Evolutionary conservation across 2,329 filamentous ascomycete genomes (phyloP), one percentile per base, ranked within the genome.

Genomic region (Aureobasidium lini): DNA sequence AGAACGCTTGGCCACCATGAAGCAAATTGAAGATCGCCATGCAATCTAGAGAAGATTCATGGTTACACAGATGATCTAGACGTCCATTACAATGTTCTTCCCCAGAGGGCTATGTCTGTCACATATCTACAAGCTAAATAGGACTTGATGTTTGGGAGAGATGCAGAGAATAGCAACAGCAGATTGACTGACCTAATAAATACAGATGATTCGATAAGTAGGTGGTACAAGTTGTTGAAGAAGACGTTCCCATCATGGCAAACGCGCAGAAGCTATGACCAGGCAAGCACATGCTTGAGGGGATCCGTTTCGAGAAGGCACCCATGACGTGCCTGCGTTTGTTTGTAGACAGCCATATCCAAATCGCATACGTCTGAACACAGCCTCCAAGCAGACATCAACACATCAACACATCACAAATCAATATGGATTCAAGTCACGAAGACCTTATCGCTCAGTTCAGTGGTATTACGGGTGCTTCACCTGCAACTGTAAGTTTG

Each of bases 391-490:
- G 23, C 23, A 23, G 23, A 23, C 23, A 23, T 23, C 23, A 23
- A 23, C 52, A n/a, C 16, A 46, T 10, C 9, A 6, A 44, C 52
- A 10, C 13, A 44, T 23, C 42, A 42, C 11, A n/a, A 36, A 10
- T 31, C 37, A 60, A 56, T 42, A 72, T 72, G 68, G 68, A 69
- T 54, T 53, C 62, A 32, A 63, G 67, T 29, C 66, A 70, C 47
- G 57, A 69, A 54, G 67, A 70, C 23, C 66, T 68, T 60, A 63
- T 74, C 46, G 67, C 69, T 11, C 66, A 73, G 50, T 73, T 74
- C 65, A 70, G 69, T 57, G 64, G 66, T 53, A 64, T 74, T 48
- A 74, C 72, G 6, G 71, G 71, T 57, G 67, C 67, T 29, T 66
- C 66, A 44, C 68, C 71, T 7, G 65, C 64, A 42, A 64, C 66